Evolutionary conservation across 1,139 yeast species (phyloP).

Genomic region (Sugiyamaella neomexicana): DNA sequence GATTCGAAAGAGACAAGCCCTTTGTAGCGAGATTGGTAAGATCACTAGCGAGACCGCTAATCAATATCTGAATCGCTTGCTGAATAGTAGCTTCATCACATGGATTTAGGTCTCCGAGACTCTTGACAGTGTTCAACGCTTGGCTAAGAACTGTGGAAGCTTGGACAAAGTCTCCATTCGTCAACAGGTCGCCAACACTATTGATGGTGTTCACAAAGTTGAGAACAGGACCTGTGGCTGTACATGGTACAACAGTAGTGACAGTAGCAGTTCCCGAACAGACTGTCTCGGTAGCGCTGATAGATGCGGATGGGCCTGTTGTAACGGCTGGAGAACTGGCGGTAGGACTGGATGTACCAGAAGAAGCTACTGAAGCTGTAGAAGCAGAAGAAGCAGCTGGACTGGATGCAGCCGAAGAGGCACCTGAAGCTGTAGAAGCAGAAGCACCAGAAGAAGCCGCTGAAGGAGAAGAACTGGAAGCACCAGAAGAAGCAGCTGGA

Average conservation of each 20-base stretch:
- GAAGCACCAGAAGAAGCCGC: neutral
- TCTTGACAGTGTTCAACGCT: conserved; percentile 3
- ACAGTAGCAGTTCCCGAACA: conserved; percentile 13
- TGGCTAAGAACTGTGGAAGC: conserved; percentile 7
- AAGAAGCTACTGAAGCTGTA: neutral
- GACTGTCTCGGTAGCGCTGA: conserved; percentile 8
- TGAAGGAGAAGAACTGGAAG: neutral
- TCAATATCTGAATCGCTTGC: conserved; percentile 1
- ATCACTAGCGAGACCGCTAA: conserved; percentile 5
- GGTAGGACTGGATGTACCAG: neutral
- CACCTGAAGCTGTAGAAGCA: too few relatives aligned
- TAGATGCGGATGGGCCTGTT: conserved; percentile 3
- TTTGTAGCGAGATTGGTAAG: neutral
- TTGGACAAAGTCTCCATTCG: conserved; percentile 8
- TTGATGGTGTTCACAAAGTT: conserved; percentile 13
- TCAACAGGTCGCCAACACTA: conserved; percentile 10
- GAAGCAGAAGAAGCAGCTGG: neutral
- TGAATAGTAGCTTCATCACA: conserved; percentile 13
- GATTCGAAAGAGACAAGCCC: conserved; percentile 5
- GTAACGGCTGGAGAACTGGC: neutral
- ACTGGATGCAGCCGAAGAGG: neutral
- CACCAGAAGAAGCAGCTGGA: neutral
- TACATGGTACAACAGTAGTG: conserved; percentile 8
- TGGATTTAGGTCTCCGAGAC: conserved; percentile 5
- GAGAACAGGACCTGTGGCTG: conserved; percentile 9